Conservation (phyloP, 768 basidiomycete genomes). For the Suillus subluteus region DNA sequence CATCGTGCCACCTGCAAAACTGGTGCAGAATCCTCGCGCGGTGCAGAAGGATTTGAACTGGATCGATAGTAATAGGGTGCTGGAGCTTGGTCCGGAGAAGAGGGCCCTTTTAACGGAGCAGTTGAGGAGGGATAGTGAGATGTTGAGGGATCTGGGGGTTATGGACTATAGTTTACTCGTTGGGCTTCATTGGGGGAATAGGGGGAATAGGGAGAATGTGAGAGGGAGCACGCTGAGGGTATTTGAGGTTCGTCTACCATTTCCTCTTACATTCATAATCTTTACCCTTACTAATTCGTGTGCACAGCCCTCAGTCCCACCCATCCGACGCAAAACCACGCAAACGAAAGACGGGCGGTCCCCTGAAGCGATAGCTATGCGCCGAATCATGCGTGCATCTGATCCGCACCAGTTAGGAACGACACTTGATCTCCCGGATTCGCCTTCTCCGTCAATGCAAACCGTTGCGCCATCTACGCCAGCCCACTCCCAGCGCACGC, state of each 20-base stretch:
- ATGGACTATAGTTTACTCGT: slow-evolving; percentile 98
- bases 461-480: slow-evolving; percentile 1
- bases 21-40: slow-evolving; percentile 76
- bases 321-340: slow-evolving; percentile 62
- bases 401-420: slow-evolving; percentile 74
- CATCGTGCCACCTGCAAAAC: slow-evolving; percentile 83
- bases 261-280: not conserved
- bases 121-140: slow-evolving; percentile 82
- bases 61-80: slow-evolving; percentile 75
- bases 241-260: slow-evolving; percentile 70
- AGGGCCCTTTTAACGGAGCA: slow-evolving; percentile 90
- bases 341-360: slow-evolving; percentile 57
- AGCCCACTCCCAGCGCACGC: not conserved
- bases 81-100: slow-evolving; percentile 97
- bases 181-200: slow-evolving; percentile 88
- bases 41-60: slow-evolving; percentile 97
- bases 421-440: slow-evolving; percentile 59
- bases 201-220: slow-evolving; percentile 92
- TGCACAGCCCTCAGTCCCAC: slow-evolving; percentile 68
- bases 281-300: not conserved
- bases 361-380: slow-evolving; percentile 81
- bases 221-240: slow-evolving; percentile 90
- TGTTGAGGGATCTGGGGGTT: slow-evolving; percentile 80
- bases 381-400: slow-evolving; percentile 82
- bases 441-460: slow-evolving; percentile 31